Percentiles rank a stretch among this genome's conserved stretches.
These are phyloP conservation scores for Apophysomyces elegans DNA, from an alignment of 371 early-diverging fungal genomes.

Conservation along the genomic window DNA sequence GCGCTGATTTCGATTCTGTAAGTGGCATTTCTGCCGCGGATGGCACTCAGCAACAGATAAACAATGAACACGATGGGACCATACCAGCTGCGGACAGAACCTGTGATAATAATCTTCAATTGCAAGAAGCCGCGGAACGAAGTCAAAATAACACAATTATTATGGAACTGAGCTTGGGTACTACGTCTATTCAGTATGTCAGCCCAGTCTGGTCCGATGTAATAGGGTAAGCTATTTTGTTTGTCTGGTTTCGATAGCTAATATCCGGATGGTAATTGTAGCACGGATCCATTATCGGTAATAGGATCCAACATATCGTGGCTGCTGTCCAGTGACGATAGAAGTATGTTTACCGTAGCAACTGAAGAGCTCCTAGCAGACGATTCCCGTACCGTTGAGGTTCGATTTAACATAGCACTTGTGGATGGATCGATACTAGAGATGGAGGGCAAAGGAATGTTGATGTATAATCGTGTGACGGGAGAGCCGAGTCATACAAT, in stretches of 20 bases:
- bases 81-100: conserved; percentile 15
- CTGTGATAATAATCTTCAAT: conserved; percentile 38
- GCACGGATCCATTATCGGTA: conserved; percentile 52
- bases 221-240: conserved; percentile 50
- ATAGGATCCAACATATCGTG: conserved; percentile 52
- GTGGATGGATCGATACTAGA: conserved; percentile 55
- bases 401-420: conserved; percentile 66
- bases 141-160: conserved; percentile 65
- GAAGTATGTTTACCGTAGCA: conserved; percentile 72
- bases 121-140: conserved; percentile 57
- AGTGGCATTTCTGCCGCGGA: conserved; percentile 15
- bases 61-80: not conserved
- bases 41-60: not conserved
- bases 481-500: conserved; percentile 78
- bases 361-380: conserved; percentile 69
- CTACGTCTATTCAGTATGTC: conserved; percentile 53
- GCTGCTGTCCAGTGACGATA: conserved; percentile 51
- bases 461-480: conserved; percentile 77
- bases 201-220: conserved; percentile 67
- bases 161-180: conserved; percentile 63
- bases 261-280: conserved; percentile 14
- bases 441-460: conserved; percentile 92
- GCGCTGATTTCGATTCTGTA: conserved; percentile 20
- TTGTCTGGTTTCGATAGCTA: not conserved
- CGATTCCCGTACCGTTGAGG: conserved; percentile 77